Evolutionary conservation across 495 filamentous ascomycete species (phyloP).

Genomic region (Cairneyella variabilis): DNA sequence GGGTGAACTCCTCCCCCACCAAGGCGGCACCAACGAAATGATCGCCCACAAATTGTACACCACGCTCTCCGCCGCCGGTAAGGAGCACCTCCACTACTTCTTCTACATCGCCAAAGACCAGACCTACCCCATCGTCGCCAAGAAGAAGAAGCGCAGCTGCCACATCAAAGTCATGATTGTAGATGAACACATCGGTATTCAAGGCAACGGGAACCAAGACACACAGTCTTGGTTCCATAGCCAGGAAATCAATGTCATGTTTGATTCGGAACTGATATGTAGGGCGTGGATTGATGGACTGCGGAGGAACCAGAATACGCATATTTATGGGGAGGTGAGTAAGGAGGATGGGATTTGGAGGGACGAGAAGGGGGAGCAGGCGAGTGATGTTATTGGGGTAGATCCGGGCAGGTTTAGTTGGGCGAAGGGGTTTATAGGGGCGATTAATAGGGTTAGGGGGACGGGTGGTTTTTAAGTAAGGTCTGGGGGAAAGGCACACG

Average conservation of each 20-base stretch:
- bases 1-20: conserved; percentile 70
- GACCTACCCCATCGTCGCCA: conserved; percentile 56
- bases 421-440: conserved; percentile 59
- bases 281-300: conserved; percentile 58
- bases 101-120: conserved; percentile 76
- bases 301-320: conserved; percentile 67
- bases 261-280: conserved; percentile 60
- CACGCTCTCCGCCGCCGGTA: conserved; percentile 42
- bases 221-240: conserved; percentile 78
- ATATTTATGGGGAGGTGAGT: conserved; percentile 53
- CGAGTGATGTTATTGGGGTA: conserved; percentile 54
- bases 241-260: conserved; percentile 71
- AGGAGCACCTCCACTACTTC: conserved; percentile 47
- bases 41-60: conserved; percentile 54
- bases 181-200: conserved; percentile 62
- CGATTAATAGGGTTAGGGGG: conserved; percentile 45
- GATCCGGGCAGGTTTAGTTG: conserved; percentile 57
- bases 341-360: conserved; percentile 57
- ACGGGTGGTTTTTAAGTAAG: conserved; percentile 53
- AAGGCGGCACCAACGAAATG: conserved; percentile 75
- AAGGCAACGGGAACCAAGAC: conserved; percentile 76
- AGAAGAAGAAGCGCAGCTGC: conserved; percentile 59
- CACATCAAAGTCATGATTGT: conserved; percentile 75
- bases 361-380: conserved; percentile 51
- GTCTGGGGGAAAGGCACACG: neutral